Evolutionary conservation across 805 yeast genomes (phyloP).

Genomic region (Sugiyamaella americana): DNA sequence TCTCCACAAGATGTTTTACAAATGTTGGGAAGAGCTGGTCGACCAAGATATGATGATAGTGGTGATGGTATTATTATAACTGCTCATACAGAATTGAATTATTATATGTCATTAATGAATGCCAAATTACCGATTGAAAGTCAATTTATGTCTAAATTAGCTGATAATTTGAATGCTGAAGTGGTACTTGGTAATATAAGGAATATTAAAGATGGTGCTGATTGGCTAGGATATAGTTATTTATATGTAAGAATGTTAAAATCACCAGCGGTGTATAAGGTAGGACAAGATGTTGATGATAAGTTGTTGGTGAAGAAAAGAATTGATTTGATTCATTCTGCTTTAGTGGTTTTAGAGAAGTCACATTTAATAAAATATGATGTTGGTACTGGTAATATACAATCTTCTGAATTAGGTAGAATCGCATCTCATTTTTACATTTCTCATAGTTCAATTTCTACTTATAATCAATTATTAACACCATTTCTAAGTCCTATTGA

Average conservation of each 20-base stretch:
- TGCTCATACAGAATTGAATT: conserved; percentile 75
- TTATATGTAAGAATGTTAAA: conserved; percentile 70
- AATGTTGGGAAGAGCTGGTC: conserved; percentile 98
- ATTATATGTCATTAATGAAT: conserved; percentile 82
- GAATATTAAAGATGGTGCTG: conserved; percentile 57
- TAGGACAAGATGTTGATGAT: conserved; percentile 58
- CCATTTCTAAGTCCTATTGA: conserved; percentile 68
- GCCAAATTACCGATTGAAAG: conserved; percentile 92
- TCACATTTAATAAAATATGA: conserved; percentile 59
- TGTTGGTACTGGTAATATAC: conserved; percentile 40
- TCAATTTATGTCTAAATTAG: conserved; percentile 62
- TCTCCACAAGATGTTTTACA: conserved; percentile 93
- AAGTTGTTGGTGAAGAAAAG: conserved; percentile 45
- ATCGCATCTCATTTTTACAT: conserved; percentile 87
- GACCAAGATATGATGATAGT: conserved; percentile 86
- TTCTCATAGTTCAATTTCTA: conserved; percentile 61
- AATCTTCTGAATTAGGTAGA: conserved; percentile 65
- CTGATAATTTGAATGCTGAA: conserved; percentile 82
- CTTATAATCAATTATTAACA: conserved; percentile 55
- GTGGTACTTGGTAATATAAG: conserved; percentile 65
- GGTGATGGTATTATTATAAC: conserved; percentile 96
- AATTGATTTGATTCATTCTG: conserved; percentile 68
- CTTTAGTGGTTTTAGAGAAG: conserved; percentile 52
- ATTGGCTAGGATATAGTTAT: conserved; percentile 78
- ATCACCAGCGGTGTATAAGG: conserved; percentile 69